Evolutionary conservation across 352 stramenopile genomes (phyloP).

Genomic region (Phytophthora agathidicida): DNA sequence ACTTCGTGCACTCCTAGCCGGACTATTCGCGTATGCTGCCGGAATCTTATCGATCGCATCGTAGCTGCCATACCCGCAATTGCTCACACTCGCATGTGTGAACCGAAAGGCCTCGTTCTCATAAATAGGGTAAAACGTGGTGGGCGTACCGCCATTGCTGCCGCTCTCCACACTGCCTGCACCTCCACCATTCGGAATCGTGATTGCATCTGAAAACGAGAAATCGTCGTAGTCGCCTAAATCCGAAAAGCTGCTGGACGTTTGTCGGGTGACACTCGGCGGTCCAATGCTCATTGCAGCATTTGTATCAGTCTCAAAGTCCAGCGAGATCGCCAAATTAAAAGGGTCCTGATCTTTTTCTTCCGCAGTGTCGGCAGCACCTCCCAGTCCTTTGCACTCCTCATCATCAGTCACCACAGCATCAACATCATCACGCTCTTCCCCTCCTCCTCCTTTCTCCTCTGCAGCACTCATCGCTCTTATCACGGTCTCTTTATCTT

Average conservation of each 20-base stretch:
- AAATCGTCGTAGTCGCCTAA: constrained; percentile 88
- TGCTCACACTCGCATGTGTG: constrained; percentile 58
- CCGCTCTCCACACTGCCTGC: constrained; percentile 35
- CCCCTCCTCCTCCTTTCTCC: constrained; percentile 16
- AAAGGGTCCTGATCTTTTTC: constrained; percentile 47
- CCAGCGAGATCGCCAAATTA: constrained; percentile 60
- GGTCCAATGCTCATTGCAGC: constrained; percentile 33
- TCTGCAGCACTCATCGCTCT: constrained; percentile 11
- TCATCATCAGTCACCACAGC: constrained; percentile 26
- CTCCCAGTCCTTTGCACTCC: constrained; percentile 34
- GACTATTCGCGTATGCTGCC: constrained; percentile 35
- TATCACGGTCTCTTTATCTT: constrained; percentile 9
- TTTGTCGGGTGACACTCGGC: constrained; percentile 71
- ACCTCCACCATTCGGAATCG: constrained; percentile 36
- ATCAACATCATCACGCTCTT: constrained; percentile 4
- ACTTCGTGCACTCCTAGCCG: constrained; percentile 40
- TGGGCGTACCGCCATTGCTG: constrained; percentile 46
- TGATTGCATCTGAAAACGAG: constrained; percentile 65
- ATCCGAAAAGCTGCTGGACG: constrained; percentile 88
- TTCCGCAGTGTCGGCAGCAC: constrained; percentile 12
- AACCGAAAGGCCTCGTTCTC: constrained; percentile 76
- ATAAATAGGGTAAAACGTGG: constrained; percentile 82
- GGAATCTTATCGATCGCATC: constrained; percentile 44
- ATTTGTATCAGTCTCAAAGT: constrained; percentile 72
- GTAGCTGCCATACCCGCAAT: constrained; percentile 51